These are phyloP conservation scores for Phaseolus lunatus DNA, from an alignment of 306 rosid genomes.

Conservation along the genomic window DNA sequence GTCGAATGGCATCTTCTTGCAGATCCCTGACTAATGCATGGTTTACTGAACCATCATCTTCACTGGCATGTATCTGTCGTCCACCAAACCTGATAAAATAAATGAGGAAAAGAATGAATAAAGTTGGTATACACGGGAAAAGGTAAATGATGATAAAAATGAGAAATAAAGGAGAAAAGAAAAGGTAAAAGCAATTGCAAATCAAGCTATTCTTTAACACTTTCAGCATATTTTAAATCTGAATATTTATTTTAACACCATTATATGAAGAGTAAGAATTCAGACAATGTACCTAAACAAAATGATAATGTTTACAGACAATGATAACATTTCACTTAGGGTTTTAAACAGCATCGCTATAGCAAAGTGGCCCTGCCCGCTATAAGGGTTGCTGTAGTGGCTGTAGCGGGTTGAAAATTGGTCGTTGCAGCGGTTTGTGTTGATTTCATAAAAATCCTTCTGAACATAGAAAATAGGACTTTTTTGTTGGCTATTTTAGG, in stretches of 20 bases:
- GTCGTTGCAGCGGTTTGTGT: too few relatives aligned
- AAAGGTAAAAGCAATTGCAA: constrained; percentile 1
- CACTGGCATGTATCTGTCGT: constrained; percentile 86
- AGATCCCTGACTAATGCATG: constrained; percentile 75
- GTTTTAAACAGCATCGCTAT: too few relatives aligned
- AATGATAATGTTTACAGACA: constrained; percentile 14
- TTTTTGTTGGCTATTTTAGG: too few relatives aligned
- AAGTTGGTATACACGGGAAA: constrained; percentile 6
- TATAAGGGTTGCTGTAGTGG: too few relatives aligned
- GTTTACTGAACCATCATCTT: constrained; percentile 83
- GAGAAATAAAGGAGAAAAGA: background rate
- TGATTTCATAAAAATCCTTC: too few relatives aligned
- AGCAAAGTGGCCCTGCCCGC: too few relatives aligned
- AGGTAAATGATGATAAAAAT: background rate
- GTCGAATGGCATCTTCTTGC: constrained; percentile 71
- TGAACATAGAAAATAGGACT: too few relatives aligned
- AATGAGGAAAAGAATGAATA: background rate
- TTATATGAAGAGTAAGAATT: background rate
- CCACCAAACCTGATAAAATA: constrained; percentile 84
- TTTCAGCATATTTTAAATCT: constrained; percentile 15
- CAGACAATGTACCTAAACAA: background rate
- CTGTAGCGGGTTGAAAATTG: too few relatives aligned
- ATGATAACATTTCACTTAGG: background rate
- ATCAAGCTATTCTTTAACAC: background rate
- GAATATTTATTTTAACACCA: background rate